phyloP scores from a whole-genome alignment of 2,329 filamentous ascomycete species.

The Nectriaceae sp. region DNA sequence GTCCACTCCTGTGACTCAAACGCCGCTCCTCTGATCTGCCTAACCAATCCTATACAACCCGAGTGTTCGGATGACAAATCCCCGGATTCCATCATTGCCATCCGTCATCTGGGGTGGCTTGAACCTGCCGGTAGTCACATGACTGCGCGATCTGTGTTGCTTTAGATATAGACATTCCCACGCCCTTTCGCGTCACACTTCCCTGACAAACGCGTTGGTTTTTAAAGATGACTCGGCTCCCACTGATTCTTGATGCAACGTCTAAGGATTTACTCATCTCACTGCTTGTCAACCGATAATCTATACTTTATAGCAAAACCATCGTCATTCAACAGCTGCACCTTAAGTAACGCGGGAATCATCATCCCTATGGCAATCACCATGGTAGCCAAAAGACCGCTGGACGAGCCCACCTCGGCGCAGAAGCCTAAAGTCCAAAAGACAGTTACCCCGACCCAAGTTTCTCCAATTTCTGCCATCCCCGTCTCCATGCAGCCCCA shows the following conservation, averaged over 20 bases:
- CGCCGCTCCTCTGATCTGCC: no score
- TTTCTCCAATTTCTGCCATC: constrained; percentile 7
- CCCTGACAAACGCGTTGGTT: not conserved
- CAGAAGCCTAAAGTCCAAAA: constrained; percentile 16
- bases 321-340: no score
- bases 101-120: not conserved
- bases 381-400: constrained; percentile 16
- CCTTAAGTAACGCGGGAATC: no score
- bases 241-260: no score
- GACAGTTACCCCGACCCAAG: constrained; percentile 4
- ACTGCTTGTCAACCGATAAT: no score
- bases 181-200: constrained; percentile 24
- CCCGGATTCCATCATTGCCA: no score
- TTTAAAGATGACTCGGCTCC: constrained; percentile 10
- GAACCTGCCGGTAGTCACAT: constrained; percentile 22
- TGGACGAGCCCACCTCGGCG: constrained; percentile 16
- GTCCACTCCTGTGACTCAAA: no score
- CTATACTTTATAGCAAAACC: no score
- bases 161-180: constrained; percentile 25
- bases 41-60: no score
- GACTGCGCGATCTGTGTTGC: constrained; percentile 32
- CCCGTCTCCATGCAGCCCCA: constrained; percentile 36
- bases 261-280: no score
- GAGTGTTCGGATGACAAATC: no score
- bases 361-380: not conserved